Percentiles rank a stretch among this genome's conserved stretches.
These are phyloP conservation scores for Wallacemonas rigidus DNA, from an alignment of 208 protist genomes.

Conservation along the genomic window DNA sequence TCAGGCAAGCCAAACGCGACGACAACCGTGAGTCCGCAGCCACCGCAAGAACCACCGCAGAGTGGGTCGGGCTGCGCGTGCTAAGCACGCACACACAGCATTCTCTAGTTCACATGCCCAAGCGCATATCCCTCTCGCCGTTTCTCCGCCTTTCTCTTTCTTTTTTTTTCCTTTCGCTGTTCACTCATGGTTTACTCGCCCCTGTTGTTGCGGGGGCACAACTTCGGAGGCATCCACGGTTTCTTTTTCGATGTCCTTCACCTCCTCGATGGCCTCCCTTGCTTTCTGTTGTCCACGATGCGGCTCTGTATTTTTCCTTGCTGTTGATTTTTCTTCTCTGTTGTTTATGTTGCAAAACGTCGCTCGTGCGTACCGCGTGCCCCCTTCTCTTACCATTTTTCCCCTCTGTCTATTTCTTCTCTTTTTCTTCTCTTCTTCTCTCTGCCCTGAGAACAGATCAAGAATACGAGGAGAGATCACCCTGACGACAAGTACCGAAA, in stretches of 20 bases:
- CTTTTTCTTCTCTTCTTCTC: slow-evolving; percentile 19
- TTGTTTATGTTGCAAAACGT: no score
- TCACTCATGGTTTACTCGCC: no score
- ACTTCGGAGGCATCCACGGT: no score
- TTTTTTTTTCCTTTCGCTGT: neutral
- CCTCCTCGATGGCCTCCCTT: no score
- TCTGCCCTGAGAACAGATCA: neutral
- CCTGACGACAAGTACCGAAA: no score
- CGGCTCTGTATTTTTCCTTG: neutral
- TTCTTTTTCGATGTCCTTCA: no score
- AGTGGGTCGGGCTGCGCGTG: neutral
- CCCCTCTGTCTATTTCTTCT: slow-evolving; percentile 11
- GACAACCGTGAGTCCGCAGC: neutral
- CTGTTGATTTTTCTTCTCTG: neutral
- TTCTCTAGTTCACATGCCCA: neutral
- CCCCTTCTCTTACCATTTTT: neutral
- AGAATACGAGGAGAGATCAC: neutral
- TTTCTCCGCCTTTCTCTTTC: neutral
- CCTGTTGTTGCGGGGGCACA: no score
- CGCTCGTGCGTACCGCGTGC: no score
- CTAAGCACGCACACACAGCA: neutral
- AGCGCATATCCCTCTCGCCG: neutral
- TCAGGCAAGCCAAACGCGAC: slow-evolving; percentile 44
- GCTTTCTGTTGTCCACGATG: no score
- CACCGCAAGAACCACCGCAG: neutral